Evolutionary conservation across 2,329 filamentous ascomycete genomes (phyloP), one percentile per base, ranked within the genome.

Genomic region (Stemphylium lycopersici): DNA sequence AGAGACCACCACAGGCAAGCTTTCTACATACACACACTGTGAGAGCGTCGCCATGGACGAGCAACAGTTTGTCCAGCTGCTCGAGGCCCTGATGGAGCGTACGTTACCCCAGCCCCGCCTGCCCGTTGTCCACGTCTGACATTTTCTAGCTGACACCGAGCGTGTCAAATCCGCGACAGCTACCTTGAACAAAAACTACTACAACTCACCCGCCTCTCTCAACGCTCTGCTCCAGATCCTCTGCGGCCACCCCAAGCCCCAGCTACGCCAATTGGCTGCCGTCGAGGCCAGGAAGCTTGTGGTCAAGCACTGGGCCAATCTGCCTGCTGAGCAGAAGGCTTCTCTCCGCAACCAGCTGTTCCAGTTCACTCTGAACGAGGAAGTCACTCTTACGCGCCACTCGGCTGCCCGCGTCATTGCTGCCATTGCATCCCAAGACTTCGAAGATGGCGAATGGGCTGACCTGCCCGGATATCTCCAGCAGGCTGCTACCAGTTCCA

Each of bases 141-240:
- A 58, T 58, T 59, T 40, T 36, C 48, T 71, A 96, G 92, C 95
- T 73, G 89, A 96, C 79, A 96, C 73, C 15, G 74, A 75, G 54
- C 68, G 71, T 78, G 88, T 96, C 77, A 96, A 97, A 84, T 87
- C 90, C 64, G 91, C 93, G 60, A 99, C 93, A 15, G 87, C 90
- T 55, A 87, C 92, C 69, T 86, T 98, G 56, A 93, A 96, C 78
- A 95, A 96, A 78, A 90, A 90, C 78, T 98, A 91, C 83, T 98
- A 96, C 81, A 88, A 87, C 69, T 86, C 91, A 66, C 89, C 93
- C 34, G 86, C 92, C 69, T 91, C 91, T 13, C 86, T 98, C 53
- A 84, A 93, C 51, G 87, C 90, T 68, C 88, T 98, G 59, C 85
- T 98, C 65, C 91, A 97, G 78, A 87, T 97, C 70, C 84, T 96